phyloP scores from a whole-genome alignment of 1,284 basidiomycete species.

The Testicularia cyperi region DNA sequence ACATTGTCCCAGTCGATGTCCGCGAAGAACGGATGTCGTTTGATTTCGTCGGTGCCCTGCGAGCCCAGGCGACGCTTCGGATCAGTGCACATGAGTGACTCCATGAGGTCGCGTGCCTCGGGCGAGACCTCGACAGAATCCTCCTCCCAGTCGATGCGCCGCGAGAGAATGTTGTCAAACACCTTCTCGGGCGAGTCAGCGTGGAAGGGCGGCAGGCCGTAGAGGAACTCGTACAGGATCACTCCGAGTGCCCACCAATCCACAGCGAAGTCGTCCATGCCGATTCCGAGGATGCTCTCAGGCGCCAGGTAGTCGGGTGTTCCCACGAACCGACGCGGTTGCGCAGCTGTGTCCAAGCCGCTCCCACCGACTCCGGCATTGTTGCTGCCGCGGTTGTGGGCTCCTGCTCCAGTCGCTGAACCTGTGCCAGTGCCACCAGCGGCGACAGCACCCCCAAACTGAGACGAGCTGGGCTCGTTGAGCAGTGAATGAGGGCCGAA shows the following conservation, averaged over 20 bases:
- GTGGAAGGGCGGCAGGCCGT: conserved; percentile 95
- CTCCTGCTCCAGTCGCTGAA: too few species aligned
- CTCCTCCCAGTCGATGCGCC: conserved; percentile 92
- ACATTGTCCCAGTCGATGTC: conserved; percentile 92
- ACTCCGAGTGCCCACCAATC: conserved; percentile 99
- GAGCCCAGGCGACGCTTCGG: conserved; percentile 79
- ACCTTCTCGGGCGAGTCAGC: conserved; percentile 95
- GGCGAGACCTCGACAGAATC: conserved; percentile 83
- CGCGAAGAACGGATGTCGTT: conserved; percentile 83
- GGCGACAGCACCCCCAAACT: conserved; percentile 67
- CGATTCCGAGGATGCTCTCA: conserved; percentile 91
- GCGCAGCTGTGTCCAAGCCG: too few species aligned
- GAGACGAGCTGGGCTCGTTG: conserved; percentile 34
- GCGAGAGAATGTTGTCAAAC: conserved; percentile 97
- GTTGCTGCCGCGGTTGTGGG: too few species aligned
- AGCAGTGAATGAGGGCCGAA: conserved; percentile 43
- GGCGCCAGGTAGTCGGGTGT: conserved; percentile 96
- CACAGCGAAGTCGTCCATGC: conserved; percentile 90
- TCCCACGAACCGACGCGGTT: conserved; percentile 70
- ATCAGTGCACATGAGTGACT: conserved; percentile 79
- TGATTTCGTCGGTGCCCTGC: conserved; percentile 88
- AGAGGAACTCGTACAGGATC: conserved; percentile 97
- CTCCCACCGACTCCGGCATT: too few species aligned
- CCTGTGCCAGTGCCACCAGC: too few species aligned
- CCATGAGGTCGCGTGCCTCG: conserved; percentile 89